Evolutionary conservation across 2,329 filamentous ascomycete species (phyloP), one percentile per base, ranked within the genome.

Genomic region (Penicillium glabrum): DNA sequence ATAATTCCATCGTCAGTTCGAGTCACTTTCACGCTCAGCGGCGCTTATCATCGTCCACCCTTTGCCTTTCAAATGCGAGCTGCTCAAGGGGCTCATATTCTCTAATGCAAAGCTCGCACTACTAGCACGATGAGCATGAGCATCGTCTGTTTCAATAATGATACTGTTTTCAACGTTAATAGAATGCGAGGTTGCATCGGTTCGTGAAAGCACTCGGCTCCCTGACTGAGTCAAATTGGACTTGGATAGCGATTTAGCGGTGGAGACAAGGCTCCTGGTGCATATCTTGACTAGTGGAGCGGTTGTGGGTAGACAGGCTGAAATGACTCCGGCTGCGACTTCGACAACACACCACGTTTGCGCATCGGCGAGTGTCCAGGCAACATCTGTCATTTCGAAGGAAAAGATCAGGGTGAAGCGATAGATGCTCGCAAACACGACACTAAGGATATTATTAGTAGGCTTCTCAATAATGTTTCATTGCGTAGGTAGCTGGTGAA

Each of bases 261-360:
- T 46, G 3, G 46, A 55, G 3, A 55, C 35, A 33, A 55, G 39
- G n/a, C 53, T 14, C 11, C 21, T 55, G 11, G 53, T 51, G 24
- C 39, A 46, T 3, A 48, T 46, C 10, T 27, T 55, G 47, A 55
- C 41, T 10, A 55, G 41, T 27, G 53, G 53, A 29, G 53, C 47
- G 14, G 46, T 51, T 23, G 54, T 56, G 33, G 54, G 48, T 51
- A 56, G 44, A 35, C 54, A 56, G 7, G 54, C 54, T 14, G 54
- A 56, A 31, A 56, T 56, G 16, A 56, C 44, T 11, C 48, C 54
- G 13, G 48, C 49, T 11, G 54, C 54, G 26, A 41, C 29, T 37
- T 56, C 54, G 31, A 56, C 48, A 21, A 56, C 54, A 31, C 54
- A 51, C 54, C 54, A 56, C 5, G 43, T 51, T 33, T 56, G 48